These are phyloP conservation scores for Colletotrichum echinochloae DNA, from an alignment of 2,329 filamentous ascomycete genomes.

Conservation along the genomic window DNA sequence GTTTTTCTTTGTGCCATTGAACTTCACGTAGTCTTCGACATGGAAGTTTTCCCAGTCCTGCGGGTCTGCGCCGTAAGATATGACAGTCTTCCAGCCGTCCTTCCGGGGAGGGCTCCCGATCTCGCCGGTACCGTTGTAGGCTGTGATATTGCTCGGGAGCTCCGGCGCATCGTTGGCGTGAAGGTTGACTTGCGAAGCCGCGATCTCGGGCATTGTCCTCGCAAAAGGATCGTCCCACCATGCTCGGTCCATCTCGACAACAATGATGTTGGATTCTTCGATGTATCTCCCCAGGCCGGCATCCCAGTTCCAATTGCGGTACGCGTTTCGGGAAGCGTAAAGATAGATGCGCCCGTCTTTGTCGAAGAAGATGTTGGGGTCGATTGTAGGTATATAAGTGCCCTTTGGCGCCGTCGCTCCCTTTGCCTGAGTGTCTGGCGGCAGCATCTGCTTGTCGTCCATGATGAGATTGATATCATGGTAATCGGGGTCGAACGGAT, in stretches of 20 bases:
- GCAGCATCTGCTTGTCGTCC: slow-evolving; percentile 51
- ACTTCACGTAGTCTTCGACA: slow-evolving; percentile 49
- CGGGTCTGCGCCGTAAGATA: slow-evolving; percentile 51
- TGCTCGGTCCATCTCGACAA: slow-evolving; percentile 49
- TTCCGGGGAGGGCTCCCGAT: slow-evolving; percentile 50
- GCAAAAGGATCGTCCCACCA: slow-evolving; percentile 53
- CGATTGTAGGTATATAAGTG: slow-evolving; percentile 50
- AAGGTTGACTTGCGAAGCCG: slow-evolving; percentile 46
- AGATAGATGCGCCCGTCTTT: slow-evolving; percentile 42
- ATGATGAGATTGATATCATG: slow-evolving; percentile 54
- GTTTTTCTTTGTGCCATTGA: slow-evolving; percentile 51
- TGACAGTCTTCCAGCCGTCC: slow-evolving; percentile 53
- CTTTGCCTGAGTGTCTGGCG: slow-evolving; percentile 46
- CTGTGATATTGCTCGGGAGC: slow-evolving; percentile 48
- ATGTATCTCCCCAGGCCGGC: slow-evolving; percentile 49
- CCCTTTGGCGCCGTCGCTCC: slow-evolving; percentile 49
- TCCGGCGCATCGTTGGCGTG: slow-evolving; percentile 46
- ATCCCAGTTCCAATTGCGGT: slow-evolving; percentile 54
- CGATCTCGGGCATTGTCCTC: slow-evolving; percentile 50
- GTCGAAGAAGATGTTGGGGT: slow-evolving; percentile 42
- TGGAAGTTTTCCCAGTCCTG: slow-evolving; percentile 53
- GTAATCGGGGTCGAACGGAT: slow-evolving; percentile 51
- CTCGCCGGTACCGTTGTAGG: slow-evolving; percentile 52
- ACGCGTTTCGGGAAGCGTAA: slow-evolving; percentile 51
- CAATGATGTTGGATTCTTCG: slow-evolving; percentile 53